These are phyloP conservation scores for Schwanniomyces pseudopolymorphus DNA, from an alignment of 805 yeast genomes.

Conservation along the genomic window DNA sequence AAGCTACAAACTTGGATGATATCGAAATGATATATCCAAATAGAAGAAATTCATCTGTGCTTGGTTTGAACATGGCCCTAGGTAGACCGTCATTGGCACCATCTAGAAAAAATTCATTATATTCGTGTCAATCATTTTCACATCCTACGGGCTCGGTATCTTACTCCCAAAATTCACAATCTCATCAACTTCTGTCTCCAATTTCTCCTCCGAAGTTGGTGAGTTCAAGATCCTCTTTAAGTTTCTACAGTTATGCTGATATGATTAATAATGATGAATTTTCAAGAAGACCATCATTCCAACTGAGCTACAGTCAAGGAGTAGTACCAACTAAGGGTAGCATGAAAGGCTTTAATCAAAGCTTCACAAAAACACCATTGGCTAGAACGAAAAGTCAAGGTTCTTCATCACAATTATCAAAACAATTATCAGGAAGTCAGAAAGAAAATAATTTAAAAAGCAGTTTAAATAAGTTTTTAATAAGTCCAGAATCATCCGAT, in stretches of 20 bases:
- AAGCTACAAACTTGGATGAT: constrained; percentile 60
- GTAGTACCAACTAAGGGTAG: constrained; percentile 3
- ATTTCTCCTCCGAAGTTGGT: constrained; percentile 42
- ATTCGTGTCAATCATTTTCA: constrained; percentile 20
- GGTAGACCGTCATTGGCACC: constrained; percentile 38
- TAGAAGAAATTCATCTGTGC: constrained; percentile 56
- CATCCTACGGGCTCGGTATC: constrained; percentile 1
- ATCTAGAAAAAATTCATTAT: constrained; percentile 37
- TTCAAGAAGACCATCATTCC: constrained; percentile 60
- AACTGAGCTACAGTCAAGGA: constrained; percentile 20
- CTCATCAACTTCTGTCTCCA: constrained; percentile 21
- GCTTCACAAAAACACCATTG: constrained; percentile 8
- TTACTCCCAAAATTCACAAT: background rate
- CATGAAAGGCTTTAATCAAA: background rate
- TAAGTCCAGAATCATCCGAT: constrained; percentile 28
- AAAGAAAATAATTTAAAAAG: constrained; percentile 1
- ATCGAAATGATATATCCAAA: constrained; percentile 67
- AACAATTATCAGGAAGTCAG: constrained; percentile 14
- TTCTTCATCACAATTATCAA: constrained; percentile 21
- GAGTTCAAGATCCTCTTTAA: constrained; percentile 36
- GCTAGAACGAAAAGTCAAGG: constrained; percentile 8
- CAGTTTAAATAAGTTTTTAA: constrained; percentile 16
- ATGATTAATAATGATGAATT: constrained; percentile 67
- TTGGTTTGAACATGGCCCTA: constrained; percentile 48
- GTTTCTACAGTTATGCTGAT: constrained; percentile 79